phyloP scores from a whole-genome alignment of 768 basidiomycete species.

The Leucocoprinus leucothites region DNA sequence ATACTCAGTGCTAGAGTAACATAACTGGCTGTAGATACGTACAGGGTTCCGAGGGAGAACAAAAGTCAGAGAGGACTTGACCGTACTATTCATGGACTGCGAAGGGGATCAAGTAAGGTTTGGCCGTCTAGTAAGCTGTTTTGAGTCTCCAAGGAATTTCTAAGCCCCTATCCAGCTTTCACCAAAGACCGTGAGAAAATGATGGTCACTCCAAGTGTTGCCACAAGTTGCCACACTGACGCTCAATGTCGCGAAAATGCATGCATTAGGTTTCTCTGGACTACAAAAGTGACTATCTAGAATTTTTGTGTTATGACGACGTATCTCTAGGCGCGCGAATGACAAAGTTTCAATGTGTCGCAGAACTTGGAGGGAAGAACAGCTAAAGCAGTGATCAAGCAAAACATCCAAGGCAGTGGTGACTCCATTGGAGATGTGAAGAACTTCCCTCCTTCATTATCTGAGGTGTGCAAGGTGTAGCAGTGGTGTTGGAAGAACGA shows the following conservation, averaged over 20 bases:
- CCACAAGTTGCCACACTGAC: too few species aligned
- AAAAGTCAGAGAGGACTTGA: constrained; percentile 28
- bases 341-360: neutral
- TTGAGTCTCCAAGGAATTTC: neutral
- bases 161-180: neutral
- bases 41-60: constrained; percentile 27
- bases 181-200: constrained; percentile 2
- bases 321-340: neutral
- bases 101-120: neutral
- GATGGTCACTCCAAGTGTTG: constrained; percentile 6
- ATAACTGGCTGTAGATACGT: constrained; percentile 1
- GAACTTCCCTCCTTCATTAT: constrained; percentile 14
- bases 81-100: constrained; percentile 16
- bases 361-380: too few species aligned
- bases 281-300: too few species aligned
- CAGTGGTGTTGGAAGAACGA: constrained; percentile 30
- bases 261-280: too few species aligned
- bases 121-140: too few species aligned
- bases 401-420: neutral
- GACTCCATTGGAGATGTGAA: constrained; percentile 9
- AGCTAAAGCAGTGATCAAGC: neutral
- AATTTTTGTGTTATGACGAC: too few species aligned
- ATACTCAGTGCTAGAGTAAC: neutral
- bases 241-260: too few species aligned
- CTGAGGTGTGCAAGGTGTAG: constrained; percentile 15